Percentiles rank a stretch among this genome's conserved stretches.
phyloP scores from a whole-genome alignment of 345 rosid genomes.

The Diplotaxis tenuifolia region DNA sequence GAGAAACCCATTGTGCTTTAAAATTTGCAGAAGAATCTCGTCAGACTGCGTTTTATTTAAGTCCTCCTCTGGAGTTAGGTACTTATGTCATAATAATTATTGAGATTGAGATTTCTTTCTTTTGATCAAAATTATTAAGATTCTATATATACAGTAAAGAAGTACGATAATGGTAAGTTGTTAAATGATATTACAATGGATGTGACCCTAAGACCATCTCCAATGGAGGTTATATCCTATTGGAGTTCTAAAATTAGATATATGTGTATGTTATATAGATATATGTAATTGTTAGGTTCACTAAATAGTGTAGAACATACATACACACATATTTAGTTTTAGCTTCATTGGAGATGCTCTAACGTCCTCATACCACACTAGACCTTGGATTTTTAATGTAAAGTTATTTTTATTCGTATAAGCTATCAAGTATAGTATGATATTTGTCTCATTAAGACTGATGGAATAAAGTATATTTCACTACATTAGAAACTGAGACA shows the following conservation, averaged over 20 bases:
- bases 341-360: too few species aligned
- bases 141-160: neutral
- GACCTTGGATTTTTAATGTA: neutral
- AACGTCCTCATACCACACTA: neutral
- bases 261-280: too few species aligned
- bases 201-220: too few species aligned
- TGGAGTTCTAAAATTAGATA: too few species aligned
- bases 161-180: neutral
- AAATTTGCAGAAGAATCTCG: constrained; percentile 28
- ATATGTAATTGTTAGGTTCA: too few species aligned
- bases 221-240: too few species aligned
- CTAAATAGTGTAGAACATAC: too few species aligned
- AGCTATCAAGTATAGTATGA: neutral
- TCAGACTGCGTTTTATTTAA: constrained; percentile 7
- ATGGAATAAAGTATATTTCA: neutral
- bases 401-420: neutral
- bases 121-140: too few species aligned
- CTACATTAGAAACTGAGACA: neutral
- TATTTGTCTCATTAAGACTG: neutral
- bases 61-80: neutral
- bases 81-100: neutral
- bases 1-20: constrained; percentile 19
- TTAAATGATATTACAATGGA: neutral
- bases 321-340: too few species aligned
- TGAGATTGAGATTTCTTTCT: too few species aligned